phyloP scores from a whole-genome alignment of 2,329 filamentous ascomycete species.

The Alternaria conjuncta region DNA sequence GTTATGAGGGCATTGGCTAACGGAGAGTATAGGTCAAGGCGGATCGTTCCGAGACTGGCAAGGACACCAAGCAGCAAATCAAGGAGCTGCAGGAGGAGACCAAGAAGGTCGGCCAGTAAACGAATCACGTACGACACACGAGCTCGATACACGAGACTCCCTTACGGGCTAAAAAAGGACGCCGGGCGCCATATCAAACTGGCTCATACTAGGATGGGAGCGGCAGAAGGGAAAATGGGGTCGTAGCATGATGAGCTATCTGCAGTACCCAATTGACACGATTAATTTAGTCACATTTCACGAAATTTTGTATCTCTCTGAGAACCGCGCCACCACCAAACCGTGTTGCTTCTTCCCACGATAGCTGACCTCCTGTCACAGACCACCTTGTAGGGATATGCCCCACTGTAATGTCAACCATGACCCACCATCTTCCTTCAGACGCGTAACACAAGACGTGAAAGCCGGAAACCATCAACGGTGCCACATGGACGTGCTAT shows the following conservation, averaged over 20 bases:
- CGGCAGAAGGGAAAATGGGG: not conserved
- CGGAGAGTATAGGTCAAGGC: conserved; percentile 47
- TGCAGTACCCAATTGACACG: conserved; percentile 1
- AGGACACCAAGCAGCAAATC: conserved; percentile 50
- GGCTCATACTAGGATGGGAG: not conserved
- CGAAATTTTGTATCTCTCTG: not conserved
- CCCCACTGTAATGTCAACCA: not conserved
- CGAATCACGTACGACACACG: not conserved
- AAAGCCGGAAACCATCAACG: not conserved
- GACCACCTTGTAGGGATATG: not conserved
- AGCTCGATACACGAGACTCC: not conserved
- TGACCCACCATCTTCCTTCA: not conserved
- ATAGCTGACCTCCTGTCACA: not conserved
- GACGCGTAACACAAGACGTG: not conserved
- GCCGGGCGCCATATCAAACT: not conserved
- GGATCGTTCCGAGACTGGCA: conserved; percentile 51
- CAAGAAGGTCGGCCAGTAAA: conserved; percentile 33
- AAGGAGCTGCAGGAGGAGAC: conserved; percentile 56
- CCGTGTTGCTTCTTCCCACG: not conserved
- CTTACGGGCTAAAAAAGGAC: not conserved
- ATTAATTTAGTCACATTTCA: not conserved
- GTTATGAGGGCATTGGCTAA: not conserved
- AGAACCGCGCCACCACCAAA: not conserved
- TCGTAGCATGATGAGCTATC: not conserved
- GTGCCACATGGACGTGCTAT: not conserved